A percentile compares a stretch with the other conserved stretches of the same genome.
Conservation (phyloP, 148 eudicot genomes). For the Arctostaphylos glauca region DNA sequence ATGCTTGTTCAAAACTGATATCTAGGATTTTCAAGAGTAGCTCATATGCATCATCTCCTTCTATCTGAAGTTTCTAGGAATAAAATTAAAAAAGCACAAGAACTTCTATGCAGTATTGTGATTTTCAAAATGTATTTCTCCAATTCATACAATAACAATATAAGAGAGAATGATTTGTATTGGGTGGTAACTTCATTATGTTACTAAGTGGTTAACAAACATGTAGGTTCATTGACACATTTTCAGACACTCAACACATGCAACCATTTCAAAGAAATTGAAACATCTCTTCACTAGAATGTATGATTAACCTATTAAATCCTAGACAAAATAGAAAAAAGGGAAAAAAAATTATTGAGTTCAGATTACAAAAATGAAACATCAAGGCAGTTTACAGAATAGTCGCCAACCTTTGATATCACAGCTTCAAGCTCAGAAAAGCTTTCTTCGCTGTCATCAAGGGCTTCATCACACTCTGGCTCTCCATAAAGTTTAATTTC, state of each 20-base stretch:
- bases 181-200: not conserved
- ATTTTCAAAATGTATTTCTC: not conserved
- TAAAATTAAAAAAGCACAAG: not conserved
- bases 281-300: not conserved
- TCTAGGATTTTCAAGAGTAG: not conserved
- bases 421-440: slow-evolving; percentile 85
- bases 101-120: not conserved
- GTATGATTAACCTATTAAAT: not conserved
- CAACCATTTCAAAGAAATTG: not conserved
- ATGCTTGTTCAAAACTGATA: not conserved
- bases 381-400: not conserved
- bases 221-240: not conserved
- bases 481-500: slow-evolving; percentile 93
- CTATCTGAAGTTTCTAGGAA: not conserved
- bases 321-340: not conserved
- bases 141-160: not conserved
- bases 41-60: not conserved
- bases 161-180: not conserved
- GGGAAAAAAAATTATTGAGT: not conserved
- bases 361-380: not conserved
- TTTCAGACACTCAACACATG: not conserved
- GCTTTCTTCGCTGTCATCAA: slow-evolving; percentile 61
- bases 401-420: slow-evolving; percentile 59
- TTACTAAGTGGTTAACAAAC: not conserved
- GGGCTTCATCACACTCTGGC: slow-evolving; percentile 49